Evolutionary conservation across 768 basidiomycete genomes (phyloP), one percentile per base, ranked within the genome.

Genomic region (Termitomyces sp.): DNA sequence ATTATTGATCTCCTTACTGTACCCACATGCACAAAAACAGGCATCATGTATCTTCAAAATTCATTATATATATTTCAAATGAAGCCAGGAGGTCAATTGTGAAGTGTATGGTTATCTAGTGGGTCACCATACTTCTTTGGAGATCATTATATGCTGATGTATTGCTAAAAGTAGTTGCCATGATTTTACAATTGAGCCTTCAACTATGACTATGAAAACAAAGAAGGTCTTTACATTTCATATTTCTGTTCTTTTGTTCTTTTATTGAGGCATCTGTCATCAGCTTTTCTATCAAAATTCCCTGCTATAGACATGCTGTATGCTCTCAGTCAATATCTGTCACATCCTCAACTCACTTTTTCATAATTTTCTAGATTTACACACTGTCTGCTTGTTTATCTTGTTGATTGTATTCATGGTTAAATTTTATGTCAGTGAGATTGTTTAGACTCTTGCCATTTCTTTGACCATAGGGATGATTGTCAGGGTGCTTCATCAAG

Each of bases 381-480:
- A 16, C 37, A 59, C 10, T 11, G 29, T 7, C 49, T 49, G n/a
- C n/a, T 49, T 6, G 34, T 21, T 10, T 59, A 0, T 12, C 23
- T 2, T 19, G 72, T 86, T 50, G 86, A 89, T 68, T 64, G 56
- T 50, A 77, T 75, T 1, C 66, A 1, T 50, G 49, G 11, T 73
- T 75, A 0, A 67, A 69, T 4, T 54, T 72, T 17, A 82, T 68
- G n/a, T n/a, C n/a, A n/a, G n/a, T n/a, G n/a, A n/a, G n/a, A n/a
- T n/a, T n/a, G n/a, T n/a, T n/a, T n/a, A n/a, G n/a, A n/a, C n/a
- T n/a, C n/a, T n/a, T n/a, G n/a, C n/a, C n/a, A n/a, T n/a, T n/a
- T n/a, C n/a, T n/a, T n/a, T n/a, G n/a, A n/a, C n/a, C n/a, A n/a
- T n/a, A n/a, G n/a, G n/a, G n/a, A n/a, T n/a, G n/a, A n/a, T n/a